phyloP scores from a whole-genome alignment of 2,329 filamentous ascomycete genomes.

The Neurospora crassa region DNA sequence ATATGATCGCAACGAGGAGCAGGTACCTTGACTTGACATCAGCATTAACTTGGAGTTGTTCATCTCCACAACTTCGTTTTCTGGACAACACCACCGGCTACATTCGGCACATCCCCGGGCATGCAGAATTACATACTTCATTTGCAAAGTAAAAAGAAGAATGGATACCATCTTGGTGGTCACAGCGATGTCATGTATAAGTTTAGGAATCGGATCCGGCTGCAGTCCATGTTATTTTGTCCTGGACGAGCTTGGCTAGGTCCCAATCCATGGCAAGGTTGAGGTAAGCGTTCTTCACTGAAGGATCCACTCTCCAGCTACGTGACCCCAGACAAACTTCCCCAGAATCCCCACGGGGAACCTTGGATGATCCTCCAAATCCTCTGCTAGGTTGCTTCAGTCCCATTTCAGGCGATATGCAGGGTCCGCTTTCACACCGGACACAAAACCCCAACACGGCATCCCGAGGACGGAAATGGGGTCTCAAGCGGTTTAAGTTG shows the following conservation, averaged over 20 bases:
- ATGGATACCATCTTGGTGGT: no score
- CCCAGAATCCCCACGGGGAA: background rate
- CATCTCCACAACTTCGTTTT: background rate
- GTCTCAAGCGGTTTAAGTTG: background rate
- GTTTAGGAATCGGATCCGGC: no score
- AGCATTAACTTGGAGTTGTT: background rate
- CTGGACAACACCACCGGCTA: background rate
- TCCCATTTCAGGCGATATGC: background rate
- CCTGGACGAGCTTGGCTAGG: background rate
- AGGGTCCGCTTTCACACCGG: background rate
- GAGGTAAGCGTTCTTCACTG: background rate
- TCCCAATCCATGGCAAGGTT: background rate
- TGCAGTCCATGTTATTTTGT: no score
- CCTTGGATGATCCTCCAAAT: background rate
- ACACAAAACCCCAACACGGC: background rate
- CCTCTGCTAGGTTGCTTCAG: background rate
- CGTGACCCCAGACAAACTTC: background rate
- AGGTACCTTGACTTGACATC: background rate
- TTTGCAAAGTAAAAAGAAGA: background rate
- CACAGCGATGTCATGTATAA: no score
- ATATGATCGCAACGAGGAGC: background rate
- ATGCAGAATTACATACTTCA: background rate
- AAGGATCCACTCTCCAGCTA: background rate
- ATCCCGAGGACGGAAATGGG: background rate
- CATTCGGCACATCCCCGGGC: background rate